phyloP scores from a whole-genome alignment of 2,329 filamentous ascomycete genomes.

The Exophiala phaeomuriformis region DNA sequence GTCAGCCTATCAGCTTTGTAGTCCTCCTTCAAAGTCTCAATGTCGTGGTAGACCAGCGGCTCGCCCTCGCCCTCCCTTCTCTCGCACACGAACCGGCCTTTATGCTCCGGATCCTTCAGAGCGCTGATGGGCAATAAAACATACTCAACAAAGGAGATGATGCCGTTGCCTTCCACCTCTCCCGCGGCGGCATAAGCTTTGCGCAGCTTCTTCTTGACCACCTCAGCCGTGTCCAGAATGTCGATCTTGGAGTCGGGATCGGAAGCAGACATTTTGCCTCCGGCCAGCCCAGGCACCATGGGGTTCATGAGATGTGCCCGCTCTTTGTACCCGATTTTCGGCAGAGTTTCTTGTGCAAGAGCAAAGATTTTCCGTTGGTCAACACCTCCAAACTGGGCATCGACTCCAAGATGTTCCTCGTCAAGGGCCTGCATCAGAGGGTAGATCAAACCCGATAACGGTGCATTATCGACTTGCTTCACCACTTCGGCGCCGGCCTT shows the following conservation, averaged over 20 bases:
- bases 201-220: conserved; percentile 71
- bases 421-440: conserved; percentile 85
- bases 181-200: conserved; percentile 75
- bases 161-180: conserved; percentile 73
- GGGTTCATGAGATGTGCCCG: conserved; percentile 70
- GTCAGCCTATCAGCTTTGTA: conserved; percentile 75
- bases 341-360: conserved; percentile 74
- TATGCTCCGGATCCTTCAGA: conserved; percentile 46
- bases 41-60: conserved; percentile 70
- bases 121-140: conserved; percentile 71
- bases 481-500: conserved; percentile 91
- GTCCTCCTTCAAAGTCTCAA: conserved; percentile 68
- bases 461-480: conserved; percentile 76
- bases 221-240: conserved; percentile 70
- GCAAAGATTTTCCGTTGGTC: conserved; percentile 89
- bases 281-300: conserved; percentile 78
- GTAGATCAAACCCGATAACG: conserved; percentile 69
- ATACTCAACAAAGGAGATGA: conserved; percentile 78
- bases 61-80: conserved; percentile 58
- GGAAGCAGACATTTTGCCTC: conserved; percentile 59
- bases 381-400: conserved; percentile 76
- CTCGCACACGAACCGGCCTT: conserved; percentile 58
- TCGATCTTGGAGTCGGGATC: conserved; percentile 83
- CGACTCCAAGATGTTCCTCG: conserved; percentile 79
- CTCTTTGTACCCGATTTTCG: conserved; percentile 76